These are phyloP conservation scores for Ceratocystis papillata DNA, from an alignment of 2,329 filamentous ascomycete genomes.

Conservation along the genomic window DNA sequence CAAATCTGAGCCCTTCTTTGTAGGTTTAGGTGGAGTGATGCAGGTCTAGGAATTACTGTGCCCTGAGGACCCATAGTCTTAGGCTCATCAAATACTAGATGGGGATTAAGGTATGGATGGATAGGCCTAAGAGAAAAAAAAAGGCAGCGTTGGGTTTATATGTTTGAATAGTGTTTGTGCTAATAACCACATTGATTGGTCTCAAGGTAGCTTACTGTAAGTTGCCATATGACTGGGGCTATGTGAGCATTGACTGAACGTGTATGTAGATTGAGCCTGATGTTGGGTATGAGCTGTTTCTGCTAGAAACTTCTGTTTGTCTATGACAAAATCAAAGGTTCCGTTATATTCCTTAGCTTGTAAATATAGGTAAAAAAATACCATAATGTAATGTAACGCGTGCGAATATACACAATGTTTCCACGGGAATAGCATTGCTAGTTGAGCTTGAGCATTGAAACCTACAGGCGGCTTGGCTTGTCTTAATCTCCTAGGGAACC, in stretches of 20 bases:
- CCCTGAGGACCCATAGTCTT: conserved; percentile 9
- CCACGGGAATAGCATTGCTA: not conserved
- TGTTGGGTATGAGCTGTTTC: not conserved
- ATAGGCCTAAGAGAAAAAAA: not conserved
- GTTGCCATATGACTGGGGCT: too few relatives aligned
- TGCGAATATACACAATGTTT: not conserved
- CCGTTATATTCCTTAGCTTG: too few relatives aligned
- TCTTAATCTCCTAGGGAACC: conserved; percentile 15
- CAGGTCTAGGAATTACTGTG: conserved; percentile 2
- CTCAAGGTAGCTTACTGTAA: not conserved
- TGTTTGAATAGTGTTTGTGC: not conserved
- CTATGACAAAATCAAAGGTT: too few relatives aligned
- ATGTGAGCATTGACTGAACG: not conserved
- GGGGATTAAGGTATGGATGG: not conserved
- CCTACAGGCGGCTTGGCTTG: conserved; percentile 6
- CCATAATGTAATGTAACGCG: not conserved
- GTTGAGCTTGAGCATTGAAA: not conserved
- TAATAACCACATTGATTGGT: not conserved
- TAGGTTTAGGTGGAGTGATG: conserved; percentile 6
- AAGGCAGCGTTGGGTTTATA: not conserved
- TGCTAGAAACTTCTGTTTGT: too few relatives aligned
- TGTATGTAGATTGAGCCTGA: not conserved
- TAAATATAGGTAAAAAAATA: too few relatives aligned
- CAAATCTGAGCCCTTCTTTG: not conserved
- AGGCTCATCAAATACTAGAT: not conserved